These are phyloP conservation scores for Metarhizium album DNA, from an alignment of 2,329 filamentous ascomycete genomes.

Conservation along the genomic window DNA sequence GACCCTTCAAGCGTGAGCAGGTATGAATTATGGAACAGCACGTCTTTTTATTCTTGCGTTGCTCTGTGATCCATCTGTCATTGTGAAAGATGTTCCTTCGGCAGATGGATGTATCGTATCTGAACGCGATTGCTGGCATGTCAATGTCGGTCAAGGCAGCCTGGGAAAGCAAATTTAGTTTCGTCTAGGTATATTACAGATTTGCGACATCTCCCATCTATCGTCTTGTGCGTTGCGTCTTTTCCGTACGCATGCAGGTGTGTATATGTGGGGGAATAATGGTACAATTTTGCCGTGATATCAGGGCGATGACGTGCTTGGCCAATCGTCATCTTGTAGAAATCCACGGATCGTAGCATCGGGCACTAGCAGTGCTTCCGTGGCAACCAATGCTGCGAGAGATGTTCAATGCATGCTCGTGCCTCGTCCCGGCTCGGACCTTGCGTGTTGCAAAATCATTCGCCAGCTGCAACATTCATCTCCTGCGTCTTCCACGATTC, in stretches of 20 bases:
- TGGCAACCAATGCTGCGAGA: not conserved
- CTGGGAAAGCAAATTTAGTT: not conserved
- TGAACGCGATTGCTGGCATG: constrained; percentile 32
- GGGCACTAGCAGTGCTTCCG: not conserved
- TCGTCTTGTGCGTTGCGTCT: constrained; percentile 7
- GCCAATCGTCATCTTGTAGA: not conserved
- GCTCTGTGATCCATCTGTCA: constrained; percentile 50
- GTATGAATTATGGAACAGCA: not conserved
- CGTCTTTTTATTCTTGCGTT: constrained; percentile 42
- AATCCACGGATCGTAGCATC: not conserved
- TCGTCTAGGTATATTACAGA: constrained; percentile 14
- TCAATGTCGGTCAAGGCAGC: not conserved
- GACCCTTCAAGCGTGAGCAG: not conserved
- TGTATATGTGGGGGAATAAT: constrained; percentile 4
- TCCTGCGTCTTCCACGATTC: constrained; percentile 64
- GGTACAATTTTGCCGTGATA: constrained; percentile 11
- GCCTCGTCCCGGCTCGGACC: not conserved
- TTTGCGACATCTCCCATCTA: constrained; percentile 1
- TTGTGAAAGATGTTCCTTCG: constrained; percentile 17
- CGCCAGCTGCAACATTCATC: constrained; percentile 44
- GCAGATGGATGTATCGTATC: constrained; percentile 56
- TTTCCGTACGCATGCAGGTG: not conserved
- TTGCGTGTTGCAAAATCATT: not conserved
- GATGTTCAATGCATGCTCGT: not conserved
- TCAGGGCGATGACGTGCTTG: not conserved